Base-by-base conservation (phyloP, 176 grass and related monocot genomes). In the Pontederia crassipes region DNA sequence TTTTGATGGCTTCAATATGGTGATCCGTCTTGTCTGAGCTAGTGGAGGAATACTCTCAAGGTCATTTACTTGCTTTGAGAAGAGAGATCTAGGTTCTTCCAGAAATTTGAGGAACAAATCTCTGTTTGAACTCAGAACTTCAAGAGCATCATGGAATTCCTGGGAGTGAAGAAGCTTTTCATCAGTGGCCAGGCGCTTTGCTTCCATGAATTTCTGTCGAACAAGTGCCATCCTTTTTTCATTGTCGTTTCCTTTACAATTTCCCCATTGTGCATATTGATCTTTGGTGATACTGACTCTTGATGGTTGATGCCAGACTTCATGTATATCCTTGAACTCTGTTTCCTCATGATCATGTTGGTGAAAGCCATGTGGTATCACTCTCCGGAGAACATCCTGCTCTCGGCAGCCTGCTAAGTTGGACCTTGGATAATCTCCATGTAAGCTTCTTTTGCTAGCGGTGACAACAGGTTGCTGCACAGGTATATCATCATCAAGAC, bases 51-150 rank as follows among this genome's bases (percentile, higher is more conserved):
- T 62, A 5, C 51, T 24, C 26, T 52, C 27, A 46, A 64, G 35
- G 18, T 64, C 50, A 9, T 28, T 56, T 64, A 64, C 52, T 74
- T 74, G 60, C 28, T 63, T 55, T 57, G 73, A 83, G 64, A 98
- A 81, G 64, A 74, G 55, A 53, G 79, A 85, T 57, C 74, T 92
- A 55, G 93, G 84, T 67, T 98, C 93, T 72, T 92, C 84, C 65
- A 92, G 93, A 85, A 92, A 92, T 71, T 83, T 86, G 12, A 98
- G 62, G 73, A 92, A 92, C 76, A 97, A 78, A 74, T 98, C 93
- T 82, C 62, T 85, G 45, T 98, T 92, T 73, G 81, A 98, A 80
- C 81, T 88, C 61, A 98, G 73, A 65, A 98, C 74, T 68, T 92
- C 84, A 45, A 98, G 64, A 49, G 87, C 81, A 65, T 98, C 81